phyloP scores from a whole-genome alignment of 2,329 filamentous ascomycete species.

The Phymatotrichopsis omnivora region DNA sequence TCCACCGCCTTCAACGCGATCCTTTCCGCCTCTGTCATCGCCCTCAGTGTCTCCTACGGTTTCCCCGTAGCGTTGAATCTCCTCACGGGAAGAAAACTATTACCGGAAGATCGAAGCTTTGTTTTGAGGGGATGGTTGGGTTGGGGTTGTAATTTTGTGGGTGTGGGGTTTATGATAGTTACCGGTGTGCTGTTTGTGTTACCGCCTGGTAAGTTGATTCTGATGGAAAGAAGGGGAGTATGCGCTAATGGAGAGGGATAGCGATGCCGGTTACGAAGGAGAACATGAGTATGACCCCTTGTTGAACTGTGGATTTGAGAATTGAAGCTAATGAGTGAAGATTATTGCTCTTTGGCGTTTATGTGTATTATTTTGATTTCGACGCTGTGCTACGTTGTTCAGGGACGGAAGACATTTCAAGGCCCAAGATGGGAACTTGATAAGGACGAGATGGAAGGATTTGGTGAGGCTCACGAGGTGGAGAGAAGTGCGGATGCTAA shows the following conservation, averaged over 20 bases:
- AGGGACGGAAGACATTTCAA: constrained; percentile 13
- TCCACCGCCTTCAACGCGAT: constrained; percentile 61
- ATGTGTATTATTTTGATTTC: constrained; percentile 16
- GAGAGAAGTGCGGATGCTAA: too few relatives aligned
- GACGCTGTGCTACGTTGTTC: constrained; percentile 18
- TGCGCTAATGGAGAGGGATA: too few relatives aligned
- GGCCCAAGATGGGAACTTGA: constrained; percentile 6
- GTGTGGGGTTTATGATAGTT: constrained; percentile 55
- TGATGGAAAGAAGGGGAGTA: too few relatives aligned
- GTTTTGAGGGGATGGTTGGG: constrained; percentile 45
- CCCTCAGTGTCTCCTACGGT: constrained; percentile 61
- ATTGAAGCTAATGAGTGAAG: not conserved
- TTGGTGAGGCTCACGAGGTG: too few relatives aligned
- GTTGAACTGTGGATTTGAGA: not conserved
- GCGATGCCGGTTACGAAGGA: constrained; percentile 51
- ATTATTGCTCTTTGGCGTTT: constrained; percentile 22
- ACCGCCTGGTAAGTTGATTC: too few relatives aligned
- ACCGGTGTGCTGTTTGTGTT: constrained; percentile 68
- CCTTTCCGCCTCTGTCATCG: constrained; percentile 59
- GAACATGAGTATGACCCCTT: constrained; percentile 53
- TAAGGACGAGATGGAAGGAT: not conserved
- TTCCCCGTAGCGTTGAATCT: constrained; percentile 64
- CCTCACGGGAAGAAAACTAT: constrained; percentile 52
- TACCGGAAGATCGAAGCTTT: constrained; percentile 51
- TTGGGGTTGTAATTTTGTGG: constrained; percentile 51